These are phyloP conservation scores for Colletotrichum filicis DNA, from an alignment of 2,329 filamentous ascomycete species.

Conservation along the genomic window DNA sequence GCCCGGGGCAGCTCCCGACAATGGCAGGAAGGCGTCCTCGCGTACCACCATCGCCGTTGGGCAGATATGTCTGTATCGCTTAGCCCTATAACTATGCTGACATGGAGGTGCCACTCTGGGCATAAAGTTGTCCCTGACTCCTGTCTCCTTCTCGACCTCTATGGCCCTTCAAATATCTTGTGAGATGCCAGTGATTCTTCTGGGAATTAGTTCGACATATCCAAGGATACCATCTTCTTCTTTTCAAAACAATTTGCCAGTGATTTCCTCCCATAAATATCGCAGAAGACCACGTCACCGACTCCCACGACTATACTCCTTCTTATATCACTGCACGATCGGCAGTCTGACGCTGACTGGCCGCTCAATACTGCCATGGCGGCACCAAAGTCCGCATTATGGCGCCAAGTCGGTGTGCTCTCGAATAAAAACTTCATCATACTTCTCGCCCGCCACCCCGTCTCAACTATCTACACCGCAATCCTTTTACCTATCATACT, in stretches of 20 bases:
- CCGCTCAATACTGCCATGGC: not conserved
- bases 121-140: not conserved
- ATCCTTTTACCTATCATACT: constrained; percentile 69
- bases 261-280: not conserved
- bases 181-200: not conserved
- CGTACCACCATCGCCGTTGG: not conserved
- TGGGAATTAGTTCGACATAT: not conserved
- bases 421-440: constrained; percentile 72
- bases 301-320: not conserved
- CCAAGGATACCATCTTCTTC: not conserved
- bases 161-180: not conserved
- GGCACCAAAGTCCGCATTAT: constrained; percentile 1
- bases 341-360: rapidly evolving
- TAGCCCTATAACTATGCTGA: not conserved
- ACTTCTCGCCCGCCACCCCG: constrained; percentile 61
- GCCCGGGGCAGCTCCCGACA: too few relatives aligned
- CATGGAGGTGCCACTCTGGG: not conserved
- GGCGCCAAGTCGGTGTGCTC: constrained; percentile 68
- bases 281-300: not conserved
- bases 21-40: not conserved
- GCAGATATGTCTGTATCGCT: not conserved
- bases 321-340: not conserved
- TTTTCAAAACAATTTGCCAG: not conserved
- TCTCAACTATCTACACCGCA: constrained; percentile 64
- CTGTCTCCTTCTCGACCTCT: not conserved